Base-by-base conservation (phyloP, 441 rosid genomes). In the Bruguiera hainesii region DNA sequence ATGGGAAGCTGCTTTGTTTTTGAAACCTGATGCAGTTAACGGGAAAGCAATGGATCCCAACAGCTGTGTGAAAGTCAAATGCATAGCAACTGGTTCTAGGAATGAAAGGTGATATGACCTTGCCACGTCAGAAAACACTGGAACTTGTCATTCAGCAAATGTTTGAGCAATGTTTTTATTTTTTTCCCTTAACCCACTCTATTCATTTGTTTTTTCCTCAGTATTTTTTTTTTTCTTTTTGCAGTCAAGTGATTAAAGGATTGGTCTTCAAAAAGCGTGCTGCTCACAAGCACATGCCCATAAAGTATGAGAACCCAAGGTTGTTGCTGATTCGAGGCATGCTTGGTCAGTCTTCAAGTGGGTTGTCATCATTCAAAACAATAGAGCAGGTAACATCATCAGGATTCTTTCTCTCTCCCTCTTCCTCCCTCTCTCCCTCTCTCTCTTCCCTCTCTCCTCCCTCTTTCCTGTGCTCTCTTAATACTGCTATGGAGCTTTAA, bases 261-360 rank as follows among this genome's bases (percentile, higher is more conserved):
- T 78, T 92, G 85, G 98, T 92, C 74, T 95, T 95, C 69, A 92
- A 92, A 72, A 95, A 92, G 83, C 93, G 72, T 83, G 98, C 95
- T 61, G 97, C 99, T 67, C 99, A 84, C 86, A 95, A 95, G 80
- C 98, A 89, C 84, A 95, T 95, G 99, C 87, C 88, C 16, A 90
- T 95, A 20, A 73, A 73, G 63, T 90, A 82, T 80, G 84, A 85
- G 76, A 89, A 81, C 65, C 97, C 99, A 25, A 85, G 74, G 78
- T 75, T 95, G 81, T 81, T 95, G 78, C 77, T 95, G 75, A 79
- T 95, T 49, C 75, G 71, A 65, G 99, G 96, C n/a, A 82, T 61
- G 57, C 86, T 92, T 37, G 96, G 98, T 58, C 86, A 86, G 72
- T 86, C 96, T 60, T 83, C 86, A 39, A 84, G 84, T 74, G 95